phyloP scores from a whole-genome alignment of 352 stramenopile genomes.

The Pythium pyrilobum region DNA sequence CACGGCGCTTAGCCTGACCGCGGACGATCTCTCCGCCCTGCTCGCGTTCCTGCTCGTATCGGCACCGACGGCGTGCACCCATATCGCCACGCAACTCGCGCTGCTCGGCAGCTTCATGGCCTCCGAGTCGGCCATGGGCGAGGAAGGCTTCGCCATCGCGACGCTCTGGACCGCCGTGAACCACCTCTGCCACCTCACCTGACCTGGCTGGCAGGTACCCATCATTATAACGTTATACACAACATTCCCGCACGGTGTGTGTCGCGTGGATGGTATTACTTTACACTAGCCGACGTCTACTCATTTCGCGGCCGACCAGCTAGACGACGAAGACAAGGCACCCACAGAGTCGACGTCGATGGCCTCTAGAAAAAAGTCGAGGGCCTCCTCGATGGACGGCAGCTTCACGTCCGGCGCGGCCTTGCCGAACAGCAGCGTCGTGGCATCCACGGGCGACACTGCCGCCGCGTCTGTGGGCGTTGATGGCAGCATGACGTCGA shows the following conservation, averaged over 20 bases:
- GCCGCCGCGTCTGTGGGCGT: no score
- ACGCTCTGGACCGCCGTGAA: constrained; percentile 39
- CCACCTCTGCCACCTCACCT: constrained; percentile 29
- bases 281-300: no score
- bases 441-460: background rate
- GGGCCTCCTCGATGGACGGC: constrained; percentile 22
- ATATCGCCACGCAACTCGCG: constrained; percentile 54
- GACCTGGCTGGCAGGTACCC: no score
- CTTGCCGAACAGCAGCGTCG: background rate
- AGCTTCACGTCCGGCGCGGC: background rate
- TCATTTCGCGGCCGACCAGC: no score
- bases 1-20: constrained; percentile 33
- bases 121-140: constrained; percentile 24
- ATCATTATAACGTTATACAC: no score
- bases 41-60: constrained; percentile 52
- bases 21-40: constrained; percentile 40
- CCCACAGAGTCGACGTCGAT: constrained; percentile 12
- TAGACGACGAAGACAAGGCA: no score
- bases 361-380: constrained; percentile 19
- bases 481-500: no score
- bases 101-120: constrained; percentile 52
- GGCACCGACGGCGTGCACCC: constrained; percentile 33
- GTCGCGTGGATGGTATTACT: no score
- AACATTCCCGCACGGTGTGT: no score
- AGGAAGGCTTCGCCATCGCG: constrained; percentile 51